phyloP scores from a whole-genome alignment of 371 early-diverging fungal genomes.

The Mucor saturninus region DNA sequence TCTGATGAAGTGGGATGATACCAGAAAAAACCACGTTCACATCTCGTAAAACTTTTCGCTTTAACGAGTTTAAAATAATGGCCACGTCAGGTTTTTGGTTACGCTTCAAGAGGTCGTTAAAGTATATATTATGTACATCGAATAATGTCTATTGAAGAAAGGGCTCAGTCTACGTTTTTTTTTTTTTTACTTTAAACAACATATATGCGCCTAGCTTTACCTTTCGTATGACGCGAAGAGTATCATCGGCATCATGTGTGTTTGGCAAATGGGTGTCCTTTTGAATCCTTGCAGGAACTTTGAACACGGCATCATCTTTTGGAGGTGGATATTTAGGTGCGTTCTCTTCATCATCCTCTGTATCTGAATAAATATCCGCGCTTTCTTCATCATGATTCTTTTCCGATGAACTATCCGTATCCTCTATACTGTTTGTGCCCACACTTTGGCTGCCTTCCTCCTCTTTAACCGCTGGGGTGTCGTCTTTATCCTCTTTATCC shows the following conservation, averaged over 20 bases:
- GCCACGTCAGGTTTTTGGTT: not conserved
- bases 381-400: not conserved
- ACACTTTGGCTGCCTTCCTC: no score
- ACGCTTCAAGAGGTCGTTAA: not conserved
- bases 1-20: constrained; percentile 57
- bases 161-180: not conserved
- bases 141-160: not conserved
- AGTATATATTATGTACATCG: constrained; percentile 1
- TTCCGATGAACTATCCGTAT: not conserved
- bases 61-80: constrained; percentile 29
- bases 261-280: not conserved
- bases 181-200: not conserved
- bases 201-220: not conserved
- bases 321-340: not conserved
- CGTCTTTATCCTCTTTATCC: no score
- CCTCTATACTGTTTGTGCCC: no score
- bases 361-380: not conserved
- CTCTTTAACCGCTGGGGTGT: no score
- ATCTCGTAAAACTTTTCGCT: constrained; percentile 46
- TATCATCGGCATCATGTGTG: not conserved
- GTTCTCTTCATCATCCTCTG: not conserved
- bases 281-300: not conserved
- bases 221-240: not conserved
- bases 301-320: not conserved
- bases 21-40: constrained; percentile 61